Base-by-base conservation (phyloP, 768 basidiomycete species). In the Saitozyma sp. region DNA sequence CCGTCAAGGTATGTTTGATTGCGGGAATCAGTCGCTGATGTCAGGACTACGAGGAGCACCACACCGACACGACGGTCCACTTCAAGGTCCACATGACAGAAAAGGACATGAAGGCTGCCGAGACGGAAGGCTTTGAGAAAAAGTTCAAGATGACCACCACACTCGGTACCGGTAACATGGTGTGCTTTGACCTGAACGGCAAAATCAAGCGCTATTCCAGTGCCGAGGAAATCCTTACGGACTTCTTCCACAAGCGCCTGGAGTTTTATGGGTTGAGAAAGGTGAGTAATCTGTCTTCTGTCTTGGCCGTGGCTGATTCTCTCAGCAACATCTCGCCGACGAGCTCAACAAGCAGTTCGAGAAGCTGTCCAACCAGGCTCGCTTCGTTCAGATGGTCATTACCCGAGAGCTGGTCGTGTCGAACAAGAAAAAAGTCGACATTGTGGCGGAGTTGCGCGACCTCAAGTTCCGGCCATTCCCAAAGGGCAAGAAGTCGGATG, bases 11-110 rank as follows among this genome's bases (percentile, higher is more conserved):
- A 29, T 19, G 78, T 64, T 5, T 48, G 8, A 39, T 11, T 17
- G 39, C 7, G 14, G 4, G 19, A 20, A 52, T 10, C 54, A 17
- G 37, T 8, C 7, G 41, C 50, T 61, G 49, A 63, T 19, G 13
- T 19, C 70, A 98, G 95, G 94, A 98, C 76, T 99, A 92, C 82
- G 92, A 91, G 80, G 96, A 98, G 76, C 88, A 98, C 74, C 93
- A 96, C 71, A 92, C 92, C 73, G 95, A 92, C 63, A 84, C 87
- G 67, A 89, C 92, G 58, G 87, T 99, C 11, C 91, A 94, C 78
- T 97, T 97, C 73, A 82, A 89, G 39, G 78, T 99, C 38, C 87
- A 84, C 29, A 89, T 98, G 88, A 81, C 82, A 2, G 85, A 88
- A 51, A 89, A 88, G 66, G 88, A 88, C 63, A 84, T 96, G 66